A percentile compares a stretch with the other conserved stretches of the same genome.
Evolutionary conservation across 176 grass and related monocot genomes (phyloP).

Genomic region (maize (Zea mays)): Zm-B73-REFERENCE-NAM-5.0 NC_050099.1:38146001-38146500

Average conservation of each 20-base stretch:
- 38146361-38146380: slow-evolving; percentile 84
- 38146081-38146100: not conserved
- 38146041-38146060: not conserved
- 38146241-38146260: too few species aligned
- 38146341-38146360: slow-evolving; percentile 80
- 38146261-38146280: not conserved
- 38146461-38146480: slow-evolving; percentile 85
- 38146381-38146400: slow-evolving; percentile 77
- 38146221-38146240: not conserved
- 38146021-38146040: not conserved
- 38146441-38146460: slow-evolving; percentile 76
- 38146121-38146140: slow-evolving; percentile 82
- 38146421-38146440: slow-evolving; percentile 59
- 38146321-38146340: slow-evolving; percentile 83
- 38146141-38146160: slow-evolving; percentile 79
- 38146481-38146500: slow-evolving; percentile 72
- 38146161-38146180: slow-evolving; percentile 83
- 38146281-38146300: slow-evolving; percentile 87
- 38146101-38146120: slow-evolving; percentile 69
- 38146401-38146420: slow-evolving; percentile 76
- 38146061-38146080: too few species aligned
- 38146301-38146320: slow-evolving; percentile 93
- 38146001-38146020: too few species aligned
- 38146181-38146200: slow-evolving; percentile 88
- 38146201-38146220: slow-evolving; percentile 62